Conservation (phyloP, 2,329 filamentous ascomycete species). For the Fusarium coicis region DNA sequence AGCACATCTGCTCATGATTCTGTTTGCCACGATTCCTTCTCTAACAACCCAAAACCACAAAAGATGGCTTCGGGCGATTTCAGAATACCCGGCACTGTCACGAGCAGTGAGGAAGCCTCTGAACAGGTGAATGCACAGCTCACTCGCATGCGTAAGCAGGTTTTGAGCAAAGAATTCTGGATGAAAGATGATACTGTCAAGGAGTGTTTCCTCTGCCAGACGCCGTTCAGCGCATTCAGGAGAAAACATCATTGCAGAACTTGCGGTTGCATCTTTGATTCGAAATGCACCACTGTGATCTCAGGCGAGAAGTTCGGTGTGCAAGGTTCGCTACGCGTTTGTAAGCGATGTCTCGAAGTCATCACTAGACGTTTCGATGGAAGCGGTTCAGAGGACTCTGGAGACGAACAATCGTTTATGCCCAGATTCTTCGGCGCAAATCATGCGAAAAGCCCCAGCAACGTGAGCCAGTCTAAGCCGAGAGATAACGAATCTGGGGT, state of each 20-base stretch:
- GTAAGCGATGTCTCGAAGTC: conserved; percentile 90
- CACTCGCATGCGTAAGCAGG: conserved; percentile 82
- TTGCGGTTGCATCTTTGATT: conserved; percentile 98
- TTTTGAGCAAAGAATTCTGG: conserved; percentile 96
- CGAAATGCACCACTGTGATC: conserved; percentile 93
- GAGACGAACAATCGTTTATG: conserved; percentile 77
- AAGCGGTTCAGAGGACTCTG: conserved; percentile 87
- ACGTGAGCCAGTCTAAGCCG: conserved; percentile 46
- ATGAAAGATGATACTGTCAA: conserved; percentile 99
- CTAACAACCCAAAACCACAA: conserved; percentile 57
- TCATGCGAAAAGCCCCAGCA: conserved; percentile 56
- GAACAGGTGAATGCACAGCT: conserved; percentile 70
- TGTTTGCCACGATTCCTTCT: conserved; percentile 67
- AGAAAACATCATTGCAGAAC: conserved; percentile 96
- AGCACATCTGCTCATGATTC: conserved; percentile 69
- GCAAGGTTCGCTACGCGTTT: conserved; percentile 84
- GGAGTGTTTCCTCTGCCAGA: conserved; percentile 93
- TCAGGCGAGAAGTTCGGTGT: conserved; percentile 89
- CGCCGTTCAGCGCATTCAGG: conserved; percentile 90
- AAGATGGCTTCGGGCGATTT: conserved; percentile 58
- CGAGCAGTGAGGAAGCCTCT: conserved; percentile 63
- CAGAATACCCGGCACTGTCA: conserved; percentile 67
- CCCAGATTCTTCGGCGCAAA: conserved; percentile 70
- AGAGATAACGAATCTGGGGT: conserved; percentile 55
- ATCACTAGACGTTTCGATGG: conserved; percentile 91